These are phyloP conservation scores for Xylaria sp. DNA, from an alignment of 2,329 filamentous ascomycete genomes.

Conservation along the genomic window DNA sequence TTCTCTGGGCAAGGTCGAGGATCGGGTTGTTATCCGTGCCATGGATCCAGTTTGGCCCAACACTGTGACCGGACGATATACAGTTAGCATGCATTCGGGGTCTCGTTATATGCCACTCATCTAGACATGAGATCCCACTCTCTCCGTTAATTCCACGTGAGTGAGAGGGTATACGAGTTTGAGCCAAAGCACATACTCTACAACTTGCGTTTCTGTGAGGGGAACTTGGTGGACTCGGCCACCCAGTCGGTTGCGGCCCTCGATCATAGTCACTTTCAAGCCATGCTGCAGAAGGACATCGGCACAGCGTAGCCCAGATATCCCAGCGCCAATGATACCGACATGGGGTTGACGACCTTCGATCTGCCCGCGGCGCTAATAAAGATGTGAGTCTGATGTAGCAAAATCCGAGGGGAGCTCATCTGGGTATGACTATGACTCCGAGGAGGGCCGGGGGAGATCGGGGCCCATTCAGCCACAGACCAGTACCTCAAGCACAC, in stretches of 20 bases:
- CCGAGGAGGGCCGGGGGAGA: conserved; percentile 28
- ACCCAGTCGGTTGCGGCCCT: conserved; percentile 62
- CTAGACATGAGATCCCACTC: background rate
- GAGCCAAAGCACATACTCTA: conserved; percentile 36
- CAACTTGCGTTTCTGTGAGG: conserved; percentile 40
- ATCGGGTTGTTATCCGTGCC: conserved; percentile 68
- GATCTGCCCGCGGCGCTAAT: conserved; percentile 27
- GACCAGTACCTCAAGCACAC: conserved; percentile 25
- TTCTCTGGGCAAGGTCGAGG: conserved; percentile 58
- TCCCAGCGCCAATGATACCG: conserved; percentile 64
- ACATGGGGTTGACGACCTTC: conserved; percentile 45
- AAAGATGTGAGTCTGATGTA: conserved; percentile 23
- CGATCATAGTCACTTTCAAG: conserved; percentile 62
- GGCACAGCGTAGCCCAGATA: conserved; percentile 66
- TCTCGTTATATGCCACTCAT: background rate
- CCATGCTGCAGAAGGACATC: conserved; percentile 61
- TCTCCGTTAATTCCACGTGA: background rate
- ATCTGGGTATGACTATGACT: conserved; percentile 26
- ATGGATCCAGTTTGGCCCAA: conserved; percentile 77
- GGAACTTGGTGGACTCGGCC: conserved; percentile 54
- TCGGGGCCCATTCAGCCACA: conserved; percentile 23
- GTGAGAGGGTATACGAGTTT: background rate
- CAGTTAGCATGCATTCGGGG: conserved; percentile 1
- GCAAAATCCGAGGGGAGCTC: conserved; percentile 23
- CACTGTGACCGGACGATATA: conserved; percentile 13